phyloP scores from a whole-genome alignment of 164 flowering plant genomes.

The Houttuynia cordata region DNA sequence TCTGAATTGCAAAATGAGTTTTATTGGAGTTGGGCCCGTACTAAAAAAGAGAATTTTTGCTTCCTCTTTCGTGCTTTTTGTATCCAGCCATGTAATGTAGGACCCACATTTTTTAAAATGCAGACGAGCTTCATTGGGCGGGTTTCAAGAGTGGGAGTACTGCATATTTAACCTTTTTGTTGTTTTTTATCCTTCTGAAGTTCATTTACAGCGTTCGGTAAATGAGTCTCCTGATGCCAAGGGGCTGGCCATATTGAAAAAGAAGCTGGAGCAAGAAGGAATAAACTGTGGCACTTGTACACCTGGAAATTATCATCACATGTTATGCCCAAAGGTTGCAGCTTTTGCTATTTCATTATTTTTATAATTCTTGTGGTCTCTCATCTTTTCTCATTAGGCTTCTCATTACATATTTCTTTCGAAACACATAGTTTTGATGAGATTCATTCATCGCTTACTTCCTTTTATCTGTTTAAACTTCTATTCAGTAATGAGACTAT shows the following conservation, averaged over 20 bases:
- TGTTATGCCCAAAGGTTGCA: conserved; percentile 7
- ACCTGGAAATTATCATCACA: conserved; percentile 1
- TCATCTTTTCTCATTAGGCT: neutral
- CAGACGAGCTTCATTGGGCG: too few relatives aligned
- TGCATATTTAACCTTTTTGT: neutral
- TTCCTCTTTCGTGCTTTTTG: too few relatives aligned
- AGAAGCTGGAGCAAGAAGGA: conserved; percentile 6
- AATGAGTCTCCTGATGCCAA: neutral
- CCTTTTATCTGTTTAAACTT: too few relatives aligned
- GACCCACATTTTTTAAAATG: too few relatives aligned
- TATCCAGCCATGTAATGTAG: too few relatives aligned
- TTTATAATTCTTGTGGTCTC: neutral
- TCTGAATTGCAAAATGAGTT: too few relatives aligned
- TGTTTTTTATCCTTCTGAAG: conserved; percentile 1
- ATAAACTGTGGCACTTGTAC: conserved; percentile 4
- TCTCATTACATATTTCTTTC: neutral
- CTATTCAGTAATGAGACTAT: too few relatives aligned
- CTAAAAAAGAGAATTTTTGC: too few relatives aligned
- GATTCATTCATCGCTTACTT: neutral
- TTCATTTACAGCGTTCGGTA: conserved; percentile 6
- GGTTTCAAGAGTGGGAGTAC: neutral
- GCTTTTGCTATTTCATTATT: neutral
- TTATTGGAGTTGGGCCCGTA: too few relatives aligned
- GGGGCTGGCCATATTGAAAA: conserved; percentile 5
- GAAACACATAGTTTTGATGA: neutral